Conservation (phyloP, 164 flowering plant species). For the Aristolochia californica region DNA sequence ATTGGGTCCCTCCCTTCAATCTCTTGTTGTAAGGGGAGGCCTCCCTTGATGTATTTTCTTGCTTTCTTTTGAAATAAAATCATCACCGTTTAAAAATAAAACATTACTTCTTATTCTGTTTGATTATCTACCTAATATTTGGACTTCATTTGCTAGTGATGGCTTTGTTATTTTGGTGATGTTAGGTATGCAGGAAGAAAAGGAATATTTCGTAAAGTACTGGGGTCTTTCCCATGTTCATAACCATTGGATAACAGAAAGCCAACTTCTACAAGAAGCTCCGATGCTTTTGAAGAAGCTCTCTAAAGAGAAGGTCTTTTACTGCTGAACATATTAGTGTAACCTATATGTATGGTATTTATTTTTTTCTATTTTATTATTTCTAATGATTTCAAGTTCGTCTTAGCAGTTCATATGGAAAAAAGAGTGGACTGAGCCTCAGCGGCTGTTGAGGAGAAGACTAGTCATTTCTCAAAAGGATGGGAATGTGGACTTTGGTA, state of each 20-base stretch:
- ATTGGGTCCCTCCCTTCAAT: too few relatives aligned
- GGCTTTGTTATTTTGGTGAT: conserved; percentile 7
- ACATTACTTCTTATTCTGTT: too few relatives aligned
- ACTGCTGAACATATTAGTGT: neutral
- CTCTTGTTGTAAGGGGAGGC: neutral
- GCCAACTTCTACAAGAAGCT: conserved; percentile 40
- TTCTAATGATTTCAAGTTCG: neutral
- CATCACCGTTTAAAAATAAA: neutral
- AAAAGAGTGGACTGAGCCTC: conserved; percentile 54
- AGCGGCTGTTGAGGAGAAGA: conserved; percentile 52
- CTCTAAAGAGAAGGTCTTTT: conserved; percentile 18
- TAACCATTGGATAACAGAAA: conserved; percentile 59
- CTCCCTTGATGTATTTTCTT: too few relatives aligned
- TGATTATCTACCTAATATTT: neutral
- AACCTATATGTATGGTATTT: neutral
- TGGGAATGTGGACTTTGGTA: conserved; percentile 9
- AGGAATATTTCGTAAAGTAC: conserved; percentile 62
- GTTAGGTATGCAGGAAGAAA: conserved; percentile 34
- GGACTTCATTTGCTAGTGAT: conserved; percentile 4
- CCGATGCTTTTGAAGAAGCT: conserved; percentile 33
- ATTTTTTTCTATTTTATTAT: neutral
- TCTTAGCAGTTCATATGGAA: conserved; percentile 34
- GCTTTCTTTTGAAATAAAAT: too few relatives aligned
- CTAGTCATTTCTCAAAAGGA: conserved; percentile 17
- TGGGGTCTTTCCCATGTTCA: conserved; percentile 72